Evolutionary conservation across 306 rosid species (phyloP).

Genomic region (Psophocarpus tetragonolobus): DNA sequence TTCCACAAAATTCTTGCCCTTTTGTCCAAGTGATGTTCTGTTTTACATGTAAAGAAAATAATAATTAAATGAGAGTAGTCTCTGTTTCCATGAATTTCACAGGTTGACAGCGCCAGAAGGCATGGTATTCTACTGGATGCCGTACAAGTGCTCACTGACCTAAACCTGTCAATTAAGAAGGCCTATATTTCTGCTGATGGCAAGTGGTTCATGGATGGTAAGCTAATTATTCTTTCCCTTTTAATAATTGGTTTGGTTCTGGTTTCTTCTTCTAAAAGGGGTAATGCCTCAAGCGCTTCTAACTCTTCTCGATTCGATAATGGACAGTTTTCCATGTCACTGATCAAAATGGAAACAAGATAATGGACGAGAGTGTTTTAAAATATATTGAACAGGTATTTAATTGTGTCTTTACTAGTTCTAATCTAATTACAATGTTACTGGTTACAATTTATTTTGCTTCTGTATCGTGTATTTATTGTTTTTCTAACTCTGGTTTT

Average conservation of each 20-base stretch:
- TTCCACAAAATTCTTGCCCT: slow-evolving; percentile 17
- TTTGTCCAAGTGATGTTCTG: neutral
- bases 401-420: neutral
- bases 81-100: slow-evolving; percentile 29
- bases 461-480: neutral
- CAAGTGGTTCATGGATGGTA: slow-evolving; percentile 98
- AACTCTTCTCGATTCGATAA: slow-evolving; percentile 20
- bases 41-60: neutral
- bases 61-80: neutral
- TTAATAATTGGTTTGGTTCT: neutral
- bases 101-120: slow-evolving; percentile 95
- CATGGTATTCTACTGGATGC: slow-evolving; percentile 89
- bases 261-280: neutral
- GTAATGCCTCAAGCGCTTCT: neutral
- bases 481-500: neutral
- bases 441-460: neutral
- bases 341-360: slow-evolving; percentile 72
- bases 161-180: slow-evolving; percentile 77
- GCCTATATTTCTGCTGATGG: slow-evolving; percentile 96
- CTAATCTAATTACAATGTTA: neutral
- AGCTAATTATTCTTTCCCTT: slow-evolving; percentile 12
- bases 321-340: slow-evolving; percentile 89
- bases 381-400: slow-evolving; percentile 86
- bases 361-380: slow-evolving; percentile 75
- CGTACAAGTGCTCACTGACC: slow-evolving; percentile 82